phyloP scores from a whole-genome alignment of 768 basidiomycete species.

The Solioccasus polychromus region DNA sequence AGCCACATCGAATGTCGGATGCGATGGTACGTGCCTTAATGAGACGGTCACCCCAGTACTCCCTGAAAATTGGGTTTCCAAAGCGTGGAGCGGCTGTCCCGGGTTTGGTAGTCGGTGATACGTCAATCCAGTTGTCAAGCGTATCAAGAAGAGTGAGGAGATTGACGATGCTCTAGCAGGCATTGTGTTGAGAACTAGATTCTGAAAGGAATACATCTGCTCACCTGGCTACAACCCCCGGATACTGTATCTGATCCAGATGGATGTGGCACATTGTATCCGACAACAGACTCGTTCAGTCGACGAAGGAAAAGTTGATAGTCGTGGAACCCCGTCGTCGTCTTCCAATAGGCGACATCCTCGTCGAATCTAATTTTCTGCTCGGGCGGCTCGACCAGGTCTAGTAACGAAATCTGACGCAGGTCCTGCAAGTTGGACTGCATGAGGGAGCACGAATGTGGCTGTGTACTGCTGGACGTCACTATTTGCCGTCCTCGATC shows the following conservation, averaged over 20 bases:
- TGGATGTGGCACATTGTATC: conserved; percentile 40
- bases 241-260: conserved; percentile 1
- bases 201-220: background rate
- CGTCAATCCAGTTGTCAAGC: conserved; percentile 73
- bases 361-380: conserved; percentile 66
- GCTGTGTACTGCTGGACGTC: too few species aligned
- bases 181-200: background rate
- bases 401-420: conserved; percentile 30
- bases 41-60: conserved; percentile 70
- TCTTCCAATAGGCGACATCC: conserved; percentile 72
- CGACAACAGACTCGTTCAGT: conserved; percentile 76
- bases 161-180: conserved; percentile 43
- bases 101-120: conserved; percentile 69
- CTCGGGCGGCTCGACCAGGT: conserved; percentile 35
- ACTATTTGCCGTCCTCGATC: too few species aligned
- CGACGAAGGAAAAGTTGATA: conserved; percentile 74
- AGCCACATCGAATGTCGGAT: background rate
- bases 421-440: conserved; percentile 23
- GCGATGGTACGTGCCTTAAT: conserved; percentile 55
- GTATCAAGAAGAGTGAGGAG: conserved; percentile 59
- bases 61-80: conserved; percentile 88
- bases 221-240: conserved; percentile 19
- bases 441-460: too few species aligned
- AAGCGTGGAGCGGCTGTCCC: conserved; percentile 64
- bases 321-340: conserved; percentile 66